phyloP scores from a whole-genome alignment of 169 alveolate genomes.

The Plasmodium billcollinsi region DNA sequence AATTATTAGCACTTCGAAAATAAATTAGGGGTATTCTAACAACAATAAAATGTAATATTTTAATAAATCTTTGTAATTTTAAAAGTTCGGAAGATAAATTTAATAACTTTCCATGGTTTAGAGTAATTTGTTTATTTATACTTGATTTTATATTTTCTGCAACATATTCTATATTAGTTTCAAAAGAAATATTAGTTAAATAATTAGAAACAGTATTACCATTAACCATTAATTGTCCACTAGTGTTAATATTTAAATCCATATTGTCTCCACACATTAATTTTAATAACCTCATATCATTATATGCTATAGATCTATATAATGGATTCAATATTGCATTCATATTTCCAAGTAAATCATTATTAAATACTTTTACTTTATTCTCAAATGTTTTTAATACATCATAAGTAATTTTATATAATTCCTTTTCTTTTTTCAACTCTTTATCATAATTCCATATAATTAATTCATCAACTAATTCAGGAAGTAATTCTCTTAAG shows the following conservation, averaged over 20 bases:
- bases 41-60: constrained; percentile 1
- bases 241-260: background rate
- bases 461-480: constrained; percentile 20
- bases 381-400: background rate
- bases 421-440: constrained; percentile 6
- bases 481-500: constrained; percentile 3
- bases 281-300: constrained; percentile 5
- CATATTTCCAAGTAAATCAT: constrained; percentile 1
- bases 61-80: background rate
- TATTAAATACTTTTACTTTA: background rate
- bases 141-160: background rate
- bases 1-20: constrained; percentile 6
- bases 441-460: constrained; percentile 13
- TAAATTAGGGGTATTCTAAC: constrained; percentile 24
- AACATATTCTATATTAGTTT: constrained; percentile 4
- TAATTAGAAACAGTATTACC: background rate
- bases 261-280: constrained; percentile 16
- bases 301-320: background rate
- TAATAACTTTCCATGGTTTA: too few species aligned
- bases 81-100: too few species aligned
- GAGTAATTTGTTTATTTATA: constrained; percentile 3
- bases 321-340: background rate
- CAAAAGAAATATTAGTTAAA: constrained; percentile 1
- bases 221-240: constrained; percentile 11
- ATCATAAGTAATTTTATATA: constrained; percentile 5